A percentile compares a stretch with the other conserved stretches of the same genome.
These are phyloP conservation scores for Tagetes erecta DNA, from an alignment of 129 eudicot species.

Conservation along the genomic window DNA sequence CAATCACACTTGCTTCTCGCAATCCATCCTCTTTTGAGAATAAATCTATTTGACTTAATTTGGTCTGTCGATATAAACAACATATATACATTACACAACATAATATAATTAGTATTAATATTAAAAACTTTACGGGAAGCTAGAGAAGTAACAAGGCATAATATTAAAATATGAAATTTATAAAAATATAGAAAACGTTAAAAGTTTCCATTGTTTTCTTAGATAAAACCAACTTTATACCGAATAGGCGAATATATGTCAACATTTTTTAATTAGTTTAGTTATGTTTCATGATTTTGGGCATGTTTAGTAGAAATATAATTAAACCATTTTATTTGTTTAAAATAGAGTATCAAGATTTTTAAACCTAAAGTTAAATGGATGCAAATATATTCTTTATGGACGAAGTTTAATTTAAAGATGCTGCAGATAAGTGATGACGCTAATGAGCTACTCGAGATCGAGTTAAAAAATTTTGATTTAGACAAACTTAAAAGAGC, in stretches of 20 bases:
- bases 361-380: neutral
- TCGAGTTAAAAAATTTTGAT: too few species aligned
- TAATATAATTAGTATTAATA: too few species aligned
- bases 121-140: neutral
- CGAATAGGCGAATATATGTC: too few species aligned
- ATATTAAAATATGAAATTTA: neutral
- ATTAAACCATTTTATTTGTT: neutral
- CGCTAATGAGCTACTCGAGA: too few species aligned
- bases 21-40: constrained; percentile 68
- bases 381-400: neutral
- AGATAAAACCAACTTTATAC: neutral
- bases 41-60: constrained; percentile 73
- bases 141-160: neutral
- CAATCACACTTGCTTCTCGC: constrained; percentile 79
- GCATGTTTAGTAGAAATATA: neutral
- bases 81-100: too few species aligned
- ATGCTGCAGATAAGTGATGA: too few species aligned
- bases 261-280: neutral
- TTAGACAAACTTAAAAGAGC: too few species aligned
- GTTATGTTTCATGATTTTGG: constrained; percentile 12
- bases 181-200: neutral
- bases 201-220: constrained; percentile 14
- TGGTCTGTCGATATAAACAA: constrained; percentile 40
- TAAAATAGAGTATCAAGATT: neutral
- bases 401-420: too few species aligned